Conservation (phyloP, 768 basidiomycete species). For the Coprinopsis strossmayeri region DNA sequence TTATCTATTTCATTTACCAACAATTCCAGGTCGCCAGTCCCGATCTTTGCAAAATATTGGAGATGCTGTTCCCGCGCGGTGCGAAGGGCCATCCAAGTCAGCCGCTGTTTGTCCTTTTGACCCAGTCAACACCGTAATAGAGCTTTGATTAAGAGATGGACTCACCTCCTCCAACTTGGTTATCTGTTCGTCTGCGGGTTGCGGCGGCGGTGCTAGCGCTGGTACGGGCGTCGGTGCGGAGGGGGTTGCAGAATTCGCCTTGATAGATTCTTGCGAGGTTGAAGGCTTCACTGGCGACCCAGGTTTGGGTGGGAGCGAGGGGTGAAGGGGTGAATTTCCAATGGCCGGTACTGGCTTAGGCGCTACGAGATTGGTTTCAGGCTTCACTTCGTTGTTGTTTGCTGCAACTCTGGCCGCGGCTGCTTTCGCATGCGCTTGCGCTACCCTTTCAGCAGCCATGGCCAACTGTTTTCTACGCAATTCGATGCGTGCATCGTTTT, state of each 20-base stretch:
- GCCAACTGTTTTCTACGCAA: constrained; percentile 37
- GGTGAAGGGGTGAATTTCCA: constrained; percentile 47
- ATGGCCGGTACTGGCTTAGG: constrained; percentile 24
- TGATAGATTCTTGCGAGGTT: constrained; percentile 16
- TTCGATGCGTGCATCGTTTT: constrained; percentile 58
- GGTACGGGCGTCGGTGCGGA: constrained; percentile 12
- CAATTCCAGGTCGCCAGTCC: constrained; percentile 63
- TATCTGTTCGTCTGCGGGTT: constrained; percentile 42
- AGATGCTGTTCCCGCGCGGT: constrained; percentile 67
- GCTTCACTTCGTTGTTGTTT: constrained; percentile 12
- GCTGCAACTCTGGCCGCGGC: constrained; percentile 15
- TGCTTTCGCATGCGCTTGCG: constrained; percentile 16
- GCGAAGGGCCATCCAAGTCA: constrained; percentile 78
- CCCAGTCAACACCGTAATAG: constrained; percentile 5
- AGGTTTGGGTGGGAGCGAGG: constrained; percentile 69
- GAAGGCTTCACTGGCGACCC: constrained; percentile 30
- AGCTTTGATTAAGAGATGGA: constrained; percentile 9
- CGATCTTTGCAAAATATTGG: constrained; percentile 77
- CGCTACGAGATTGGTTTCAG: constrained; percentile 14
- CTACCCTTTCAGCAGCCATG: constrained; percentile 22
- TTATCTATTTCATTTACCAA: constrained; percentile 47
- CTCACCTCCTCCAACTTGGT: constrained; percentile 57
- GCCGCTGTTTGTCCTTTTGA: constrained; percentile 64
- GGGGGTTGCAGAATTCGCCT: constrained; percentile 23
- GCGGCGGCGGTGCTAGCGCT: not conserved